These are phyloP conservation scores for Hanseniaspora thailandica DNA, from an alignment of 805 yeast genomes.

Conservation along the genomic window DNA sequence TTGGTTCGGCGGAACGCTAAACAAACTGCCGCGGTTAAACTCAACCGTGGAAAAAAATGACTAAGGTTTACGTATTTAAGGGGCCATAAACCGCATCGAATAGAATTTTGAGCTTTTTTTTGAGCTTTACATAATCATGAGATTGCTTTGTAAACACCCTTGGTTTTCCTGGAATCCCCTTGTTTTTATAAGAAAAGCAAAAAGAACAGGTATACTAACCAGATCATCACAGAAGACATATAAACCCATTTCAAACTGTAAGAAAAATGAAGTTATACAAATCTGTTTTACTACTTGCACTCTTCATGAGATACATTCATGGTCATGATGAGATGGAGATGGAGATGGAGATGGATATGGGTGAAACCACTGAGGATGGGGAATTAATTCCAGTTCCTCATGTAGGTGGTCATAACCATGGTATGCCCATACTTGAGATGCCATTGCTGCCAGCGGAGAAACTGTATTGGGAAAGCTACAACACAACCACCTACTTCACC, in stretches of 20 bases:
- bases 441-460: conserved; percentile 64
- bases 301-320: not conserved
- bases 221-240: too few relatives aligned
- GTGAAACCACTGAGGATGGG: conserved; percentile 18
- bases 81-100: too few relatives aligned
- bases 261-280: not conserved
- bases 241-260: not conserved
- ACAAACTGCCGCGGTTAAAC: too few relatives aligned
- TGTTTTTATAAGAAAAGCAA: too few relatives aligned
- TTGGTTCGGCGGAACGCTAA: too few relatives aligned
- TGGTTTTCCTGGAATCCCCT: too few relatives aligned
- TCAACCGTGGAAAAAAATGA: too few relatives aligned
- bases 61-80: too few relatives aligned
- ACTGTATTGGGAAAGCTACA: conserved; percentile 65
- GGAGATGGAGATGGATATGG: conserved; percentile 19
- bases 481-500: conserved; percentile 64
- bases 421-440: conserved; percentile 53
- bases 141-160: too few relatives aligned
- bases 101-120: too few relatives aligned
- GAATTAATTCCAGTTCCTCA: conserved; percentile 36
- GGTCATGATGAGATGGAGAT: conserved; percentile 14
- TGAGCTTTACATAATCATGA: too few relatives aligned
- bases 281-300: not conserved
- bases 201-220: too few relatives aligned
- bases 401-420: conserved; percentile 44